A percentile compares a stretch with the other conserved stretches of the same genome.
These are phyloP conservation scores for Fusarium citri DNA, from an alignment of 2,329 filamentous ascomycete species.

Conservation along the genomic window DNA sequence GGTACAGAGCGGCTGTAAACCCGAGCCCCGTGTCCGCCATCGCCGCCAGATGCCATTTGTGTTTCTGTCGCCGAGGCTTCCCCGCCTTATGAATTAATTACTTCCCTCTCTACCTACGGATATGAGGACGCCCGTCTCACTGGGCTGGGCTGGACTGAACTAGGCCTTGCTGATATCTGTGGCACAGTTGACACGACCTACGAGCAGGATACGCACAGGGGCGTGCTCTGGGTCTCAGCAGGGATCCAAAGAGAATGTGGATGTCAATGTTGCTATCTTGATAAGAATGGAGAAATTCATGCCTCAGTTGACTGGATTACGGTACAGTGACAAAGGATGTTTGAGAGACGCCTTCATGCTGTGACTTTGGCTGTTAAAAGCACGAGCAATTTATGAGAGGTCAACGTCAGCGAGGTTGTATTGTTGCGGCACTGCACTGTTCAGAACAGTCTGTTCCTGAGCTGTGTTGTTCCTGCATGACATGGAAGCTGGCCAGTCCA, in stretches of 20 bases:
- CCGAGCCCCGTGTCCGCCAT: slow-evolving; percentile 34
- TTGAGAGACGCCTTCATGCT: slow-evolving; percentile 10
- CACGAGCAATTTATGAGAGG: slow-evolving; percentile 1
- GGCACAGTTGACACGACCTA: slow-evolving; percentile 30
- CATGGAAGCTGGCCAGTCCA: slow-evolving; percentile 31
- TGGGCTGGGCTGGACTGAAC: slow-evolving; percentile 8
- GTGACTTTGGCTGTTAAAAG: neutral
- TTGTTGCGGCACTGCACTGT: slow-evolving; percentile 13
- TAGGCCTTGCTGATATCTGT: slow-evolving; percentile 18
- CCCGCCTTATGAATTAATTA: slow-evolving; percentile 38
- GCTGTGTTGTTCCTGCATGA: slow-evolving; percentile 45
- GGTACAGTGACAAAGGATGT: slow-evolving; percentile 8
- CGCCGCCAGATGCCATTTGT: slow-evolving; percentile 26
- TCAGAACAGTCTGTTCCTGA: slow-evolving; percentile 14
- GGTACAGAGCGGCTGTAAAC: slow-evolving; percentile 26
- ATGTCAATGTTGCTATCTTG: slow-evolving; percentile 26
- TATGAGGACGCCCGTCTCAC: slow-evolving; percentile 11
- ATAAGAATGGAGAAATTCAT: slow-evolving; percentile 33
- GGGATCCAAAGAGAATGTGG: slow-evolving; percentile 14
- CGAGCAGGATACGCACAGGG: slow-evolving; percentile 31
- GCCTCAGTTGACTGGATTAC: slow-evolving; percentile 16
- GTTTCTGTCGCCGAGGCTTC: slow-evolving; percentile 28
- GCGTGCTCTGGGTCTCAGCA: slow-evolving; percentile 20
- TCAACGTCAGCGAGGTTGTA: slow-evolving; percentile 16
- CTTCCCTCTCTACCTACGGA: slow-evolving; percentile 23